Conservation (phyloP, 768 basidiomycete species). For the Mycena vulgaris region DNA sequence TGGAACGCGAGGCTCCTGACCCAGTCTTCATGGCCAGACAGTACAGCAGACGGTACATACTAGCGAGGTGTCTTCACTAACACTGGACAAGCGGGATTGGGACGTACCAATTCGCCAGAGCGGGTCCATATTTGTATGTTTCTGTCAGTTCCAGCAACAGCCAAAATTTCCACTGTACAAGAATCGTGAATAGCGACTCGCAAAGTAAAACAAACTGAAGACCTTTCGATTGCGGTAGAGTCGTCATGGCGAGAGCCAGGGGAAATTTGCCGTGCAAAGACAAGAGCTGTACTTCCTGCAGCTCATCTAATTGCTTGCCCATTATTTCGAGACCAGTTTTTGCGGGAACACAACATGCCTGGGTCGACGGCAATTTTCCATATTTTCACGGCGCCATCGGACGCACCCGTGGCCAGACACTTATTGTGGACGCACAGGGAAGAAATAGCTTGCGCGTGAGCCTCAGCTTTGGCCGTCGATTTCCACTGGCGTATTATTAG, state of each 20-base stretch:
- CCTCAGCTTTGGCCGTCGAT: constrained; percentile 58
- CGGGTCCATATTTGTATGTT: constrained; percentile 85
- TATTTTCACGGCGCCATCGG: constrained; percentile 84
- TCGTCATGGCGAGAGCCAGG: constrained; percentile 73
- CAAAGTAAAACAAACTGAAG: constrained; percentile 26
- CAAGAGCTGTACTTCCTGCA: constrained; percentile 71
- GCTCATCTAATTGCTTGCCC: constrained; percentile 47
- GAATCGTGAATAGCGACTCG: constrained; percentile 15
- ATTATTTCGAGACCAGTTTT: constrained; percentile 17
- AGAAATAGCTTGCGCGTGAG: constrained; percentile 81
- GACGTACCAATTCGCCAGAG: constrained; percentile 68
- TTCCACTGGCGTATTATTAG: constrained; percentile 70
- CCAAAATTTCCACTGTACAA: constrained; percentile 74
- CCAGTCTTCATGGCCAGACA: constrained; percentile 97
- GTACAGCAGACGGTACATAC: constrained; percentile 73
- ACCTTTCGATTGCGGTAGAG: constrained; percentile 82
- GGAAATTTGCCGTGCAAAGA: constrained; percentile 80
- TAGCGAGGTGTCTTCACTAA: constrained; percentile 41
- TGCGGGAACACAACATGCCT: constrained; percentile 42
- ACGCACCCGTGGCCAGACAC: constrained; percentile 82
- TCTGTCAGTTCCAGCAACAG: constrained; percentile 86
- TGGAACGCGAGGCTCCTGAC: constrained; percentile 85
- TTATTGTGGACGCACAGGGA: constrained; percentile 68
- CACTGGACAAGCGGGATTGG: constrained; percentile 14
- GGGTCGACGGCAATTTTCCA: constrained; percentile 65